phyloP scores from a whole-genome alignment of 805 yeast species.

The Saccharomycopsis javanensis region DNA sequence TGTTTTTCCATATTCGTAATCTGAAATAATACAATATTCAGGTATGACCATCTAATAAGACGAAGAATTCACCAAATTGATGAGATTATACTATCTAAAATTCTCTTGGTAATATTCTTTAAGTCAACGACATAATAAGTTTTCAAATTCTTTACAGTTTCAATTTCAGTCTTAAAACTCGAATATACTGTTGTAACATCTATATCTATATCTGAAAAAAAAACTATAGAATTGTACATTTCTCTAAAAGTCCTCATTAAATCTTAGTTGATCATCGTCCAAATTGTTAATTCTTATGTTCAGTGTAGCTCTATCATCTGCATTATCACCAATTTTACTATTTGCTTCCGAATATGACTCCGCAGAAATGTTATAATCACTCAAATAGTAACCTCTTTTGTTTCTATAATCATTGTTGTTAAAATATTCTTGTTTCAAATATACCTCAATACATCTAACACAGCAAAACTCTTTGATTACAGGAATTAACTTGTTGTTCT shows the following conservation, averaged over 20 bases:
- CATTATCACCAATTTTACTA: neutral
- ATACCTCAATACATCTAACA: slow-evolving; percentile 10
- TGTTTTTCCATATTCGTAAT: neutral
- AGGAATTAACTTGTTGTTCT: slow-evolving; percentile 8
- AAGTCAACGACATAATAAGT: too few relatives aligned
- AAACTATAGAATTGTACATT: neutral
- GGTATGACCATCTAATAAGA: too few relatives aligned
- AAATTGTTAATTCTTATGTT: neutral
- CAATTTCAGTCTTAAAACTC: too few relatives aligned
- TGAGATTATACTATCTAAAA: too few relatives aligned
- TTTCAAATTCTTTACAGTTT: too few relatives aligned
- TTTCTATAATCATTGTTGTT: neutral
- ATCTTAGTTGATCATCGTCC: neutral
- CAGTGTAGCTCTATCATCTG: neutral
- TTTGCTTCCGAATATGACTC: neutral
- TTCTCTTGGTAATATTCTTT: too few relatives aligned
- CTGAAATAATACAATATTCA: too few relatives aligned
- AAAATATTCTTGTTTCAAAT: slow-evolving; percentile 1
- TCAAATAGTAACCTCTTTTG: neutral
- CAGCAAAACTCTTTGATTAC: slow-evolving; percentile 18
- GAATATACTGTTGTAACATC: neutral
- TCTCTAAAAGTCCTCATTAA: neutral
- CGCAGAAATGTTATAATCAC: neutral
- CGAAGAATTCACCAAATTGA: too few relatives aligned
- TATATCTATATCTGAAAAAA: neutral